These are phyloP conservation scores for Plectranthus barbatus DNA, from an alignment of 257 asterid genomes.

Conservation along the genomic window DNA sequence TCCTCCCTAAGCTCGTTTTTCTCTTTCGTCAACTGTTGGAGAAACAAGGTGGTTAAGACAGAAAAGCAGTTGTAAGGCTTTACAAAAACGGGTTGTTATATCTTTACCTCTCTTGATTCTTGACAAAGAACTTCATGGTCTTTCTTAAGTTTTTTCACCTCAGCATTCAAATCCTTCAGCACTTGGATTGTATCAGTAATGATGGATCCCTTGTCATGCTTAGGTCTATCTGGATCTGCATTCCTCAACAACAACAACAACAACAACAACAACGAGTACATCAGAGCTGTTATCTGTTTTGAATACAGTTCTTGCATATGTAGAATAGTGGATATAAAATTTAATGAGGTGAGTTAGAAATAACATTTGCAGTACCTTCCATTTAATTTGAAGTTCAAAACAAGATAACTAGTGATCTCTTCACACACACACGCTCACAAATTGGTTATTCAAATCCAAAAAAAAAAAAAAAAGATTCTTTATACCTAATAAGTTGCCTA, in stretches of 20 bases:
- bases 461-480: not conserved
- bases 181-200: constrained; percentile 21
- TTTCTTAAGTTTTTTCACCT: constrained; percentile 12
- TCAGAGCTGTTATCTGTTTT: not conserved
- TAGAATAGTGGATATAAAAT: not conserved
- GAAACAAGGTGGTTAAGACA: not conserved
- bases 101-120: constrained; percentile 24
- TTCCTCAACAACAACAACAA: too few species aligned
- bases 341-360: not conserved
- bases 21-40: constrained; percentile 21
- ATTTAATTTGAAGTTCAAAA: not conserved
- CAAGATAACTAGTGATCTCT: not conserved
- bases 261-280: not conserved
- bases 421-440: not conserved
- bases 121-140: constrained; percentile 17
- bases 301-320: not conserved
- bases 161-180: constrained; percentile 20
- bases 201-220: constrained; percentile 12
- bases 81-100: not conserved
- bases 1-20: constrained; percentile 25
- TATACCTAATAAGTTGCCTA: not conserved
- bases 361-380: not conserved
- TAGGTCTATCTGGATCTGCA: constrained; percentile 7
- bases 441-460: not conserved
- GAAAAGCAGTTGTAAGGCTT: not conserved